Base-by-base conservation (phyloP, 176 grass and related monocot genomes). In the Musa acuminata region DNA sequence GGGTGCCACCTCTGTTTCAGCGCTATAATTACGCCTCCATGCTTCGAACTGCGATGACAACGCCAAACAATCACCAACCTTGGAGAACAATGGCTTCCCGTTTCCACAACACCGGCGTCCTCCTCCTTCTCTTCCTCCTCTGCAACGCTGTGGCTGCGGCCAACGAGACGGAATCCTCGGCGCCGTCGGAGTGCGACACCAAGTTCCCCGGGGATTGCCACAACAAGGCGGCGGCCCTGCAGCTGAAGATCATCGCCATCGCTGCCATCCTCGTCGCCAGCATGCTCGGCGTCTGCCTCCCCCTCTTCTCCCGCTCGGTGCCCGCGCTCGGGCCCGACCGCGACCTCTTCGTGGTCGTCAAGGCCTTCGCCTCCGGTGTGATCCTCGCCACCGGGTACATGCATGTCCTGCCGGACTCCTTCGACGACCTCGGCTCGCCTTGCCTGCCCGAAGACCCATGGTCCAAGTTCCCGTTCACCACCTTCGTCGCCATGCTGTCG, bases 311-410 rank as follows among this genome's bases (percentile, higher is more conserved):
- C 19, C 81, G 79, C 9, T 82, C 78, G 0, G 72, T 95, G 13
- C 88, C 88, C 1, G 85, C 76, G 75, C 88, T 95, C 75, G 68
- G 55, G 0, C 91, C 87, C 11, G 91, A 91, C 60, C 10, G 85
- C 29, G 69, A 86, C 76, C 78, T 95, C 72, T 95, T 95, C 80
- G 64, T 81, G 55, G 1, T 91, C 82, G 88, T 91, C 22, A 95
- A 95, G 83, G 85, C 88, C 9, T 91, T 91, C 75, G 85, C 91
- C 19, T 90, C 85, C 11, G 85, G 91, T 1, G 88, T 95, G 72
- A 95, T 95, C 85, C 83, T 95, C 51, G 69, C 76, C 64, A 95
- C 91, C 8, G 88, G 88, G 2, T 88, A 91, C 81, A 91, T 95
- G 85, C 91, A 95, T 72, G 85, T 95, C 14, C 83, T 95, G 17